These are phyloP conservation scores for Stephanodiscus triporus DNA, from an alignment of 108 stramenopile species.

Conservation along the genomic window DNA sequence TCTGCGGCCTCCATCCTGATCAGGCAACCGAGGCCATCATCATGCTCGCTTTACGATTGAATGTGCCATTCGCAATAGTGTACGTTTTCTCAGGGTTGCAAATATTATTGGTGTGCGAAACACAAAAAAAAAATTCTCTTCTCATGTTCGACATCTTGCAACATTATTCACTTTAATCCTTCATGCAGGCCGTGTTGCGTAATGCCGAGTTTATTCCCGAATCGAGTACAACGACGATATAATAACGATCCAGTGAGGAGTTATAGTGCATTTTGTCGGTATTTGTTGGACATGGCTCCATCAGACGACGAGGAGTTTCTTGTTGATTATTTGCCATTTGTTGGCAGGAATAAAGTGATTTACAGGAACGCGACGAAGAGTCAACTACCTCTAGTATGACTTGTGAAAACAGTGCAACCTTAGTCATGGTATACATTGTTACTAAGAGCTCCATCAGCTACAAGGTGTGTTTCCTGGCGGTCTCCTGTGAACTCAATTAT, in stretches of 20 bases:
- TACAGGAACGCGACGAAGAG: conserved; percentile 15
- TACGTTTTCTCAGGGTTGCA: background rate
- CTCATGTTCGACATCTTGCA: background rate
- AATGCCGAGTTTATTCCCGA: conserved; percentile 53
- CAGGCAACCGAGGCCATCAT: conserved; percentile 56
- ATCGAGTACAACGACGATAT: conserved; percentile 17
- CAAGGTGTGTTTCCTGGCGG: too few species aligned
- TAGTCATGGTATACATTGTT: too few species aligned
- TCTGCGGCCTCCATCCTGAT: conserved; percentile 57
- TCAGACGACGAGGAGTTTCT: conserved; percentile 31
- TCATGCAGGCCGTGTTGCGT: conserved; percentile 47
- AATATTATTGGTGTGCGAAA: background rate
- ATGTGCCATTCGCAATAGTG: conserved; percentile 55
- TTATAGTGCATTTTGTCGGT: conserved; percentile 60
- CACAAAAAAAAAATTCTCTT: too few species aligned
- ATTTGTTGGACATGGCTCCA: conserved; percentile 60
- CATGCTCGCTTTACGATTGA: conserved; percentile 34
- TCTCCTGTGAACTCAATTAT: too few species aligned
- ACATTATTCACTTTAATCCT: background rate
- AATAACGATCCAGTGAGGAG: conserved; percentile 45
- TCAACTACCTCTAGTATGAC: too few species aligned
- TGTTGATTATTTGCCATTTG: conserved; percentile 57
- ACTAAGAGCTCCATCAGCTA: too few species aligned
- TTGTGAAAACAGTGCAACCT: too few species aligned
- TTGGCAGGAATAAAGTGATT: conserved; percentile 66